phyloP scores from a whole-genome alignment of 306 rosid species.

The Astragalus membranaceus region DNA sequence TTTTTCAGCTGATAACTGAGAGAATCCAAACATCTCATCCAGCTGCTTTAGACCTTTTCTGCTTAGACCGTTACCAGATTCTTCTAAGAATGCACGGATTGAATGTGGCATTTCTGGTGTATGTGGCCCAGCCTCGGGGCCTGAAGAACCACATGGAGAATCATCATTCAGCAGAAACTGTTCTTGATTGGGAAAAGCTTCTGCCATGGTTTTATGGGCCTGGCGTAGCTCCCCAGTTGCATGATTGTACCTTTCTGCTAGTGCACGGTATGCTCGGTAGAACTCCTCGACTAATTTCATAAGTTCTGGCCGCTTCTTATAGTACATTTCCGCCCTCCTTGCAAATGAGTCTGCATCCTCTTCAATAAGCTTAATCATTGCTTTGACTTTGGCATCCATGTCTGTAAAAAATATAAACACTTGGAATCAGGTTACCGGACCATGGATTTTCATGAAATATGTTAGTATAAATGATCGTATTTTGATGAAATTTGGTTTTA shows the following conservation, averaged over 20 bases:
- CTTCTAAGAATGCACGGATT: conserved; percentile 33
- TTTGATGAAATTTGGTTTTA: background rate
- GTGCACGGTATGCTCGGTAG: conserved; percentile 97
- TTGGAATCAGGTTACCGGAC: background rate
- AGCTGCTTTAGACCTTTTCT: conserved; percentile 76
- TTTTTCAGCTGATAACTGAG: conserved; percentile 40
- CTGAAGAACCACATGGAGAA: conserved; percentile 51
- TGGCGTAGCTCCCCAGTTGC: conserved; percentile 94
- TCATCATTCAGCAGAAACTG: conserved; percentile 55
- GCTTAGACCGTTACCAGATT: conserved; percentile 20
- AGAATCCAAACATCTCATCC: conserved; percentile 40
- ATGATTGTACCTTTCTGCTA: conserved; percentile 96
- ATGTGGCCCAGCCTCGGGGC: conserved; percentile 47
- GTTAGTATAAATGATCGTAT: background rate
- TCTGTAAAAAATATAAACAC: conserved; percentile 40
- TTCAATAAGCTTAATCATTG: conserved; percentile 98
- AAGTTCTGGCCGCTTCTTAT: conserved; percentile 96
- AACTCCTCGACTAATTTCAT: conserved; percentile 96
- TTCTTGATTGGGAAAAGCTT: conserved; percentile 81
- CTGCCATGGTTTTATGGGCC: conserved; percentile 93
- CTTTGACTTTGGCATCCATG: conserved; percentile 94
- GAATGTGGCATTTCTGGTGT: conserved; percentile 57
- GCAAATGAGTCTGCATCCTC: conserved; percentile 99
- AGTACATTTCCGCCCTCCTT: conserved; percentile 99
- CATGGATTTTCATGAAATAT: background rate